Evolutionary conservation across 2,329 filamentous ascomycete genomes (phyloP), one percentile per base, ranked within the genome.

Genomic region (Hirsutella minnesotensis): DNA sequence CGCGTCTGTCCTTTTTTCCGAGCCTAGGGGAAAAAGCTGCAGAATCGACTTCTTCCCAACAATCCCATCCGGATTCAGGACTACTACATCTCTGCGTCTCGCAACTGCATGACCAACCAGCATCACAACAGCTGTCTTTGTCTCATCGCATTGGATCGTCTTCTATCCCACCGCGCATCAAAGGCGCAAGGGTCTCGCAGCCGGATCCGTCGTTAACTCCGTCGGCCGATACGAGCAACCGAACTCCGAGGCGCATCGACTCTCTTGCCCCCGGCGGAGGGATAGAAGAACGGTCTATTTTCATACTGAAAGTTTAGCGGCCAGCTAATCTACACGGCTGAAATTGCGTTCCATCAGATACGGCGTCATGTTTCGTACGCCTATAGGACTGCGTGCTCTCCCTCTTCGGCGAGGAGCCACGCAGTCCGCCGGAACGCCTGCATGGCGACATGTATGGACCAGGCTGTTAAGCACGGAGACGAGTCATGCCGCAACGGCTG

Each of bases 391-490:
- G 19, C 46, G 51, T 20, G 47, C 47, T 22, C 47, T 49, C 35
- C 52, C 52, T 15, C 40, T 51, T 19, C 50, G 42, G 42, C 47
- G 45, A 33, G 42, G 40, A 39, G 48, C 53, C 39, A 43, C 43
- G 39, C 49, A 47, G 40, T 19, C 50, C 27, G 46, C 38, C 29
- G 49, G 53, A 31, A 44, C 49, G 16, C 46, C 45, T 9, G 51
- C 52, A 8, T 56, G 55, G 53, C 18, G 21, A 15, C 12, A 24
- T 24, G 36, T 24, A 16, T 38, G 56, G 54, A 39, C 45, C 44
- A 58, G 52, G 19, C 43, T 56, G 18, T 54, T 58, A 18, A 54
- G 46, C 19, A 54, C 57, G 30, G 53, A 56, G 37, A 43, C 55
- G 9, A 49, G 41, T 24, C 43, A 42, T 24, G 51, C 47, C 37